Base-by-base conservation (phyloP, 1,284 basidiomycete genomes). In the Apiotrichum mycotoxinovorans region DNA sequence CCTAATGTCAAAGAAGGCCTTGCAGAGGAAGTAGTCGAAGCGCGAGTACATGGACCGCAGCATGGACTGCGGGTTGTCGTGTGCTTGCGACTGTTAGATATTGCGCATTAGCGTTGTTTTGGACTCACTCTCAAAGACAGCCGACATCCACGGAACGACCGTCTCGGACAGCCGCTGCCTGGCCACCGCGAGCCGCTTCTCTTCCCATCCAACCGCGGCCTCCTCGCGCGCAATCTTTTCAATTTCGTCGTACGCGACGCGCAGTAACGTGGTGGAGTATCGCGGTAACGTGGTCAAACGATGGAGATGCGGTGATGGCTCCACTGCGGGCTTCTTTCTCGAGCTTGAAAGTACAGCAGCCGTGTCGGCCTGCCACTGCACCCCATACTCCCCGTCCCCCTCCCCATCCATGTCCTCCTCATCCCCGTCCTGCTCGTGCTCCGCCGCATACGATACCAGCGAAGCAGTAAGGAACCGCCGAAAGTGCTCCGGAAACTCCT, bases 21-120 rank as follows among this genome's bases (percentile, higher is more conserved):
- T 92, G 74, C 89, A 90, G 64, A 95, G 84, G 65, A 92, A 88
- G 65, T 91, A 93, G 65, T 95, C 92, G 68, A 95, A 91, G 54
- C 92, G 79, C 1, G 87, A 86, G 40, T 89, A 88, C 30, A 94
- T 86, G 3, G 88, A 88, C 64, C 87, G 83, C 48, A 93, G 79
- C 15, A 90, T 85, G 8, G 65, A 71, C 44, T 69, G 68, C 54
- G 54, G 68, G 44, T 57, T 56, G 51, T 62, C 68, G 45, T 54
- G 54, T 12, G 63, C 67, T n/a, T n/a, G n/a, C n/a, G n/a, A n/a
- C n/a, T n/a, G n/a, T n/a, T n/a, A n/a, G n/a, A n/a, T n/a, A n/a
- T n/a, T 61, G 50, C 33, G 30, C 11, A 14, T 50, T 27, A 49
- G 47, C 15, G 18, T 33, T 22, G 12, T 5, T 1, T 11, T 9